Percentiles rank a stretch among this genome's conserved stretches.
Evolutionary conservation across 495 filamentous ascomycete species (phyloP).

Genomic region (Daldinia concentrica): DNA sequence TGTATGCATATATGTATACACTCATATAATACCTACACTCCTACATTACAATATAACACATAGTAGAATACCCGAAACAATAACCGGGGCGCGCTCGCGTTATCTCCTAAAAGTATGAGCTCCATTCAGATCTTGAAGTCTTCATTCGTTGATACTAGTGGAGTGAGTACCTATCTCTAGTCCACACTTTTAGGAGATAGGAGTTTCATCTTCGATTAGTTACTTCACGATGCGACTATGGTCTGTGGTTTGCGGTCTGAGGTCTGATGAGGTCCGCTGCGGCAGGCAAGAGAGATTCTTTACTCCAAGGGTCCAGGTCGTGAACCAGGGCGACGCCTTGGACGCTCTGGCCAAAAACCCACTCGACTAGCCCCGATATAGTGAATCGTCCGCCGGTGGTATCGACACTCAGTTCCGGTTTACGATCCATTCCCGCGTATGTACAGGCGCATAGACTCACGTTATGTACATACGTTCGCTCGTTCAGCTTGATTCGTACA

Average conservation of each 20-base stretch:
- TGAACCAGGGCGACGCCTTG: constrained; percentile 10
- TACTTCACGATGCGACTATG: constrained; percentile 27
- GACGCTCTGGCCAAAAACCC: constrained; percentile 10
- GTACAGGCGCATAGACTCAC: neutral
- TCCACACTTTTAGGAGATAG: neutral
- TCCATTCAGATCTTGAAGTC: neutral
- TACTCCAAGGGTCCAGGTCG: constrained; percentile 8
- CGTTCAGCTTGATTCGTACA: neutral
- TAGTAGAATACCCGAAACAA: constrained; percentile 18
- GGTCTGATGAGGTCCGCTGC: neutral
- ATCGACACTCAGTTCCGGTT: constrained; percentile 10
- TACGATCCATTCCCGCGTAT: neutral
- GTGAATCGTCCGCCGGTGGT: constrained; percentile 35
- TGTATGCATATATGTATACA: constrained; percentile 6
- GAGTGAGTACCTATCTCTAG: neutral
- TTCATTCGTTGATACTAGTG: neutral
- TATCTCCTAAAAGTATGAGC: neutral
- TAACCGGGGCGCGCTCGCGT: constrained; percentile 10
- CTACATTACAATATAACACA: neutral
- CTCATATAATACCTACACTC: neutral
- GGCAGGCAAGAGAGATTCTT: constrained; percentile 6
- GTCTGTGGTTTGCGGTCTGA: neutral
- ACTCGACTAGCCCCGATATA: constrained; percentile 37
- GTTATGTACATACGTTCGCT: constrained; percentile 1
- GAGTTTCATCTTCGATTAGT: constrained; percentile 38